phyloP scores from a whole-genome alignment of 2,329 filamentous ascomycete genomes.

The Sporothrix curviconia region DNA sequence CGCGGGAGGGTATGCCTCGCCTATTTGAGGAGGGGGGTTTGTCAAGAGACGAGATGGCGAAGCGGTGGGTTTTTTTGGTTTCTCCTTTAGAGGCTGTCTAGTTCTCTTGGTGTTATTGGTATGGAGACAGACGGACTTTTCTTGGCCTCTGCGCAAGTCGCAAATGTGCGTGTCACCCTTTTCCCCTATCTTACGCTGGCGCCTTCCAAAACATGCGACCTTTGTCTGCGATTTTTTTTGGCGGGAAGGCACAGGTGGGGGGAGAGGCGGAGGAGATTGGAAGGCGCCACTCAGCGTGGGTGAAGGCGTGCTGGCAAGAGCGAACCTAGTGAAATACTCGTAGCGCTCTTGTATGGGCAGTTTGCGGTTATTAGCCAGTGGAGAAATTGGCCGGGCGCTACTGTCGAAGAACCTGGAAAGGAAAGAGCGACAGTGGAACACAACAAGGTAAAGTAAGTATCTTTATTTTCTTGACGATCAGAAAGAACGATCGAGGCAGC shows the following conservation, averaged over 20 bases:
- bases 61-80: conserved; percentile 1
- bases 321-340: neutral
- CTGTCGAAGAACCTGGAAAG: neutral
- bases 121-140: neutral
- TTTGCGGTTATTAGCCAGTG: conserved; percentile 3
- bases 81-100: neutral
- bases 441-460: neutral
- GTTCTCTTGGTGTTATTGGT: neutral
- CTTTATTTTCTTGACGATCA: neutral
- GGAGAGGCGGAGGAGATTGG: neutral
- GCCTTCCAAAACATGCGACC: conserved; percentile 9
- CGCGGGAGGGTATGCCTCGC: conserved; percentile 12
- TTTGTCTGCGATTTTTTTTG: conserved; percentile 4
- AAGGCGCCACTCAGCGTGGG: neutral
- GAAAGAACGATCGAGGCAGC: neutral
- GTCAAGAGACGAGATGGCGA: neutral
- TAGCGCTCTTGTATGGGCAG: neutral
- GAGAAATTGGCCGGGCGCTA: conserved; percentile 4
- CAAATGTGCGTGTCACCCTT: conserved; percentile 4
- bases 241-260: conserved; percentile 5
- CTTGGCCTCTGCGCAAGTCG: neutral
- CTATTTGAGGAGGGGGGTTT: neutral
- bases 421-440: neutral
- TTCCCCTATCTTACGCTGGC: conserved; percentile 10
- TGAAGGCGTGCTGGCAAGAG: no score